Evolutionary conservation across 805 yeast species (phyloP), one percentile per base, ranked within the genome.

Genomic region (Sungouiozyma intestinalis): DNA sequence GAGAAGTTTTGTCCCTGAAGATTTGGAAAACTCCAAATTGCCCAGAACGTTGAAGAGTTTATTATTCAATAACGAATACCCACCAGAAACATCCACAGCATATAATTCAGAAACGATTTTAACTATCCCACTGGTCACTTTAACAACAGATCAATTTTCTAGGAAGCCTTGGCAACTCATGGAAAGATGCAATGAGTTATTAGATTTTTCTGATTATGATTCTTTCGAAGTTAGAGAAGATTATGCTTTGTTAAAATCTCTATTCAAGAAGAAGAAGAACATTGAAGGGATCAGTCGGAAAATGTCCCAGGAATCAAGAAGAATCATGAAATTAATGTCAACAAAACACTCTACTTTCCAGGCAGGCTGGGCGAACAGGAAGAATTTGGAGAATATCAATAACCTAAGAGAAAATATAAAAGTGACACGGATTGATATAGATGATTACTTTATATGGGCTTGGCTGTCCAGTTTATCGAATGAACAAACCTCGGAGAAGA

Each of bases 391-490:
- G 33, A 48, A 55, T 37, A 44, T 42, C 11, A 38, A 50, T 7
- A 41, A 50, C 7, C 51, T 51, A 46, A 48, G 61, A 35, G 59
- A 50, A 48, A 58, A 44, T 54, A 71, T 48, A 16, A 46, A 53
- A 20, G 69, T 84, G 8, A 65, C 74, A 7, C 72, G 83, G 45
- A 80, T 83, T 1, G 72, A 84, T 4, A 76, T 86, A 16, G 94
- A 85, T 59, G 95, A 86, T 59, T 86, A 82, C 59, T 86, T 80
- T 54, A 84, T 85, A 21, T 86, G 95, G 95, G 75, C 95, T 0
- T 86, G 95, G 95, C 67, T 85, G 54, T 76, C 87, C 1, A 73
- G 86, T 2, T 57, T 85, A 18, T 85, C 85, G 0, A 71, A 78
- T 27, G 95, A 86, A 55, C 82, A 84, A 54, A 75, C 86, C 0